phyloP scores from a whole-genome alignment of 106 monocot species.

The Narthecium ossifragum region DNA sequence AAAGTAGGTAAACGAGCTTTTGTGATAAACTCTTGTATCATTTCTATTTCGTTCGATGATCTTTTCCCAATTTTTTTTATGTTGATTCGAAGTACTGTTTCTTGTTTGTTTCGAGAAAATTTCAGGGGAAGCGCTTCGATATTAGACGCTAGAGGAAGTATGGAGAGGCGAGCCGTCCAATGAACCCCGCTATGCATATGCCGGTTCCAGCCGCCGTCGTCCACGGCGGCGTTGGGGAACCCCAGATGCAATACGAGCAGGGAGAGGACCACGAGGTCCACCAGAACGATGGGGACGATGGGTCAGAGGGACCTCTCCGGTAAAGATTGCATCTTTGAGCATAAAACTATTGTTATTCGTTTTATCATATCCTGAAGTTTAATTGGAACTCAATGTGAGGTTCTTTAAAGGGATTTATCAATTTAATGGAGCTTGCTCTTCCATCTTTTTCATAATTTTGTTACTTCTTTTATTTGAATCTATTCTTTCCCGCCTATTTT shows the following conservation, averaged over 20 bases:
- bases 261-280: slow-evolving; percentile 17
- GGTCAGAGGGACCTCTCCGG: slow-evolving; percentile 23
- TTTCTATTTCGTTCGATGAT: too few relatives aligned
- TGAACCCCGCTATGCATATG: background rate
- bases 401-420: too few relatives aligned
- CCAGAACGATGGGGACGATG: slow-evolving; percentile 15
- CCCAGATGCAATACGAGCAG: slow-evolving; percentile 28
- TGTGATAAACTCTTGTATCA: too few relatives aligned
- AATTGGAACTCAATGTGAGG: background rate
- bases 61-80: too few relatives aligned
- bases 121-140: too few relatives aligned
- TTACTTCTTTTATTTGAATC: background rate
- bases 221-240: slow-evolving; percentile 6
- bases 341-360: background rate
- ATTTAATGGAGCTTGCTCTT: too few relatives aligned
- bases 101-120: too few relatives aligned
- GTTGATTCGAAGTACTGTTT: too few relatives aligned
- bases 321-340: background rate
- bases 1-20: too few relatives aligned
- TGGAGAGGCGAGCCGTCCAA: background rate
- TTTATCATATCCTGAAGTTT: background rate
- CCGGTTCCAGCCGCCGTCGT: background rate
- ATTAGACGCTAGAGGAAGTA: too few relatives aligned
- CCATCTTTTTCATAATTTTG: too few relatives aligned
- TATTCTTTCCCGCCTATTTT: background rate